Evolutionary conservation across 2,329 filamentous ascomycete species (phyloP).

Genomic region (Zopfia rhizophila): DNA sequence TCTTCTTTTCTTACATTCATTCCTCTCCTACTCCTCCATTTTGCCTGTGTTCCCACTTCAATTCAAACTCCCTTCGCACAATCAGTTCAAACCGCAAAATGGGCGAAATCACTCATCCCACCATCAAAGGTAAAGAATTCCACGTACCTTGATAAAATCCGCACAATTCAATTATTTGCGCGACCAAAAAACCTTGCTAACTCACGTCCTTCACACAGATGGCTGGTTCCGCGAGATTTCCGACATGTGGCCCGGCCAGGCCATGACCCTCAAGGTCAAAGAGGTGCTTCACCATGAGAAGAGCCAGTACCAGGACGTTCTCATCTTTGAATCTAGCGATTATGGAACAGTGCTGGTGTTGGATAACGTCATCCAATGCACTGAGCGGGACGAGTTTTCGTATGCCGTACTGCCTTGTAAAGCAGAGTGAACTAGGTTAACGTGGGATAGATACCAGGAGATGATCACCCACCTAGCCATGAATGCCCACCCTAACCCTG

Average conservation of each 20-base stretch:
- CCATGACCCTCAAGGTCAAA: slow-evolving; percentile 91
- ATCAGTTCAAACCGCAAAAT: slow-evolving; percentile 59
- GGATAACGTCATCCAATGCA: slow-evolving; percentile 99
- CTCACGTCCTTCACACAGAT: slow-evolving; percentile 68
- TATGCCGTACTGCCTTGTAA: slow-evolving; percentile 51
- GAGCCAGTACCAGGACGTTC: slow-evolving; percentile 98
- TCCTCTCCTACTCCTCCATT: neutral
- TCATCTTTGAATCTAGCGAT: slow-evolving; percentile 98
- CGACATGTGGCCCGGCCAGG: slow-evolving; percentile 99
- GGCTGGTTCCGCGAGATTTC: slow-evolving; percentile 99
- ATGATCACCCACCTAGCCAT: slow-evolving; percentile 99
- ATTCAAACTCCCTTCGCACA: neutral
- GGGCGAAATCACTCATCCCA: slow-evolving; percentile 78
- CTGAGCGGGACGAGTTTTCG: slow-evolving; percentile 98
- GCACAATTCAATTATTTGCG: slow-evolving; percentile 17
- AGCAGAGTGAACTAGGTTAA: slow-evolving; percentile 24
- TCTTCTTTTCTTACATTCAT: neutral
- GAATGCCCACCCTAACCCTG: slow-evolving; percentile 97
- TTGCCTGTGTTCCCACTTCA: neutral
- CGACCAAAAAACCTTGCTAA: slow-evolving; percentile 13
- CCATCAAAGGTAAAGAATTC: slow-evolving; percentile 75
- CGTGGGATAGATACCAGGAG: slow-evolving; percentile 80
- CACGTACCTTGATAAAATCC: neutral
- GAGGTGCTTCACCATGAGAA: slow-evolving; percentile 99
- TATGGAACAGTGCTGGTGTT: slow-evolving; percentile 96